Base-by-base conservation (phyloP, 2,329 filamentous ascomycete species). In the Claviceps spartinae region DNA sequence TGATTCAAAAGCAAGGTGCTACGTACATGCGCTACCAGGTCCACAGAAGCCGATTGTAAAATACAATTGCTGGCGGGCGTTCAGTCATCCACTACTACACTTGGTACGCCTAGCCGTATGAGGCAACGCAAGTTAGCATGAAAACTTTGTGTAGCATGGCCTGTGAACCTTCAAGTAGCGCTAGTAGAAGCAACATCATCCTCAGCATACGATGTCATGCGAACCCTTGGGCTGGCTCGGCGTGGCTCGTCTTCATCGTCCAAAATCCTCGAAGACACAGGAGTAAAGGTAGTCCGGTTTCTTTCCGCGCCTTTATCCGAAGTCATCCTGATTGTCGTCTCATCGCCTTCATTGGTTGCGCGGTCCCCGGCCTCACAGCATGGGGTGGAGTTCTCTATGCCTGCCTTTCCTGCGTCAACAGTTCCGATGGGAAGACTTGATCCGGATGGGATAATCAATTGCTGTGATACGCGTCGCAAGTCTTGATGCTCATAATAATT, bases 201-300 rank as follows among this genome's bases (percentile, higher is more conserved):
- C 14, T 56, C 53, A 14, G 46, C 47, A 26, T 60, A 57, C 3
- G 63, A 53, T 7, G 56, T 55, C 5, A 62, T 54, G 5, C 56
- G 61, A 47, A 57, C 48, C 14, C 55, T 55, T 13, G 64, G 56
- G 44, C 60, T 65, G 5, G 52, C 55, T 9, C 66, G 64, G 13
- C 66, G 65, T 37, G 69, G 67, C 54, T 75, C 71, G 43, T 76
- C 69, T 48, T 76, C 72, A 20, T 72, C 70, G 41, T 75, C 74
- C 16, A 74, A 69, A 8, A 60, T 69, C 55, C 69, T 73, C n/a
- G 64, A 59, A 38, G 73, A 71, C 2, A 66, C 66, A 7, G 73
- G 71, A 0, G 74, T 76, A 48, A 74, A 72, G 49, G 70, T 66
- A 13, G 30, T 11, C 30, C 73, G 69, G 52, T 63, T 61, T 37